phyloP scores from a whole-genome alignment of 176 grass and related monocot genomes.

The Raddia distichophylla region DNA sequence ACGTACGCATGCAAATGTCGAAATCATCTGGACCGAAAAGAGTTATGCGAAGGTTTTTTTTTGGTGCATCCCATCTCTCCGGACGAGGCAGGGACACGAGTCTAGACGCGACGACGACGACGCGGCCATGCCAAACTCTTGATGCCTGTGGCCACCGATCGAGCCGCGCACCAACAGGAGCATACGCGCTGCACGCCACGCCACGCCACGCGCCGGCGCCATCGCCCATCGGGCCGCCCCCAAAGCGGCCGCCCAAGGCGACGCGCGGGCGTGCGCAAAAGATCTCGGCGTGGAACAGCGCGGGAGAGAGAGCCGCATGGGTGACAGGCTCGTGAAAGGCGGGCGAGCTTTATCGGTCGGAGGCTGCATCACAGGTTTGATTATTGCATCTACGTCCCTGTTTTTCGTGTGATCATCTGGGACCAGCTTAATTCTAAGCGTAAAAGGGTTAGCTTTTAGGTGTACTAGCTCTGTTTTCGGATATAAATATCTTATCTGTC shows the following conservation, averaged over 20 bases:
- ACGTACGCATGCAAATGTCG: too few relatives aligned
- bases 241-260: neutral
- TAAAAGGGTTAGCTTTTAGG: neutral
- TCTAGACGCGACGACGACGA: too few relatives aligned
- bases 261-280: conserved; percentile 17
- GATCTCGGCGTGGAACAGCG: neutral
- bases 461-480: too few relatives aligned
- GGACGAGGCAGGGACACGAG: too few relatives aligned
- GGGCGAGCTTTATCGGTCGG: conserved; percentile 43
- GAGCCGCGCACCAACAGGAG: too few relatives aligned
- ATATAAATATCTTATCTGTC: too few relatives aligned
- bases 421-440: conserved; percentile 22
- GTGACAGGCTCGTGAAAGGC: conserved; percentile 7
- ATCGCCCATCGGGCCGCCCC: conserved; percentile 11
- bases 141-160: too few relatives aligned
- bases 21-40: too few relatives aligned
- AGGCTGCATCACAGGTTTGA: conserved; percentile 6
- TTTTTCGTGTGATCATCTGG: conserved; percentile 36
- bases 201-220: neutral
- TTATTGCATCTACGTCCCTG: neutral
- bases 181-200: neutral
- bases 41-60: too few relatives aligned
- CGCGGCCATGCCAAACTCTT: too few relatives aligned
- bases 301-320: neutral
- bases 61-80: too few relatives aligned